A percentile compares a stretch with the other conserved stretches of the same genome.
Evolutionary conservation across 2,329 filamentous ascomycete species (phyloP).

Genomic region (Blumeria graminis): DNA sequence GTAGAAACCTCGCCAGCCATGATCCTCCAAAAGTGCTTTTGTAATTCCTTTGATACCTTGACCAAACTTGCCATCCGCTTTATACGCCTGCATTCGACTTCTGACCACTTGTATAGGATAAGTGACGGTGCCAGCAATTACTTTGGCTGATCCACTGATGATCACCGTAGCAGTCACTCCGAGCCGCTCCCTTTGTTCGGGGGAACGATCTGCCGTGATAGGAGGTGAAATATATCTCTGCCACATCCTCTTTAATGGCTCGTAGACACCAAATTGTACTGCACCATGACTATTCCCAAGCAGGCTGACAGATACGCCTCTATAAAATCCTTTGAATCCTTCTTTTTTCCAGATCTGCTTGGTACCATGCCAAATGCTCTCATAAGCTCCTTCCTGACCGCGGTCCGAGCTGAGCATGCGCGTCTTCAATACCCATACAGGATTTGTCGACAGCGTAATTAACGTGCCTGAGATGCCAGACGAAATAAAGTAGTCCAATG

Average conservation of each 20-base stretch:
- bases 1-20: constrained; percentile 70
- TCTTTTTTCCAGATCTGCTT: constrained; percentile 42
- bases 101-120: constrained; percentile 91
- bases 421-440: constrained; percentile 95
- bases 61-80: constrained; percentile 51
- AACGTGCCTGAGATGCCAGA: constrained; percentile 46
- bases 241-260: constrained; percentile 32
- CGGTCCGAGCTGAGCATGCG: constrained; percentile 79
- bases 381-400: constrained; percentile 53
- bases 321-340: constrained; percentile 62
- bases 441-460: constrained; percentile 71
- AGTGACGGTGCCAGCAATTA: constrained; percentile 69
- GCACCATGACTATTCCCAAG: constrained; percentile 80
- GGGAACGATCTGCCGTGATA: constrained; percentile 15
- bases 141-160: constrained; percentile 58
- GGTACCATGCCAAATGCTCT: constrained; percentile 48
- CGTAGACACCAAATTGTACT: constrained; percentile 90
- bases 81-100: constrained; percentile 70
- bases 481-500: constrained; percentile 53
- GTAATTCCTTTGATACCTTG: constrained; percentile 47
- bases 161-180: constrained; percentile 36
- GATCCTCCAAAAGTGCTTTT: constrained; percentile 48
- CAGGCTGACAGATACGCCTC: constrained; percentile 59
- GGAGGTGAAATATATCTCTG: constrained; percentile 23
- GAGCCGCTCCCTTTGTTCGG: constrained; percentile 11